A percentile compares a stretch with the other conserved stretches of the same genome.
These are phyloP conservation scores for Cystobasidium tubakii DNA, from an alignment of 768 basidiomycete genomes.

Conservation along the genomic window DNA sequence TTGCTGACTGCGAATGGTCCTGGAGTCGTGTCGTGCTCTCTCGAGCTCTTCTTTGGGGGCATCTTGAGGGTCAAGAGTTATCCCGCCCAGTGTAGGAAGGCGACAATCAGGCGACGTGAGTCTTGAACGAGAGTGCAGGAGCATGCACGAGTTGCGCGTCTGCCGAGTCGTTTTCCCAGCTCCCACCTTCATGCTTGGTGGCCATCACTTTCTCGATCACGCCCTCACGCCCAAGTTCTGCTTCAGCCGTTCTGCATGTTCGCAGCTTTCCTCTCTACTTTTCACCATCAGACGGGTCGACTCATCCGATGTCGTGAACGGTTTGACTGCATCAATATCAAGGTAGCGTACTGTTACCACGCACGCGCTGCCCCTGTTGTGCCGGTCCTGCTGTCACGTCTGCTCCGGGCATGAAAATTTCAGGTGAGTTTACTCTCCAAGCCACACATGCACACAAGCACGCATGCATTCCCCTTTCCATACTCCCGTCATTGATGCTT, in stretches of 20 bases:
- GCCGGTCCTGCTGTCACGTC: neutral
- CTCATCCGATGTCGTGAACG: too few species aligned
- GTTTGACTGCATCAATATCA: neutral
- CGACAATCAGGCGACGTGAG: neutral
- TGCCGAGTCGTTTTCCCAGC: too few species aligned
- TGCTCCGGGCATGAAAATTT: constrained; percentile 6
- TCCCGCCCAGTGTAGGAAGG: neutral
- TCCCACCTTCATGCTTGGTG: too few species aligned
- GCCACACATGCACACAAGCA: too few species aligned
- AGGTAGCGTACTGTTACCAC: neutral
- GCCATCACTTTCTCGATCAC: too few species aligned
- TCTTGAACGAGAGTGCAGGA: too few species aligned
- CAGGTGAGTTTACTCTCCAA: neutral
- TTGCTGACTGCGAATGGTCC: constrained; percentile 6
- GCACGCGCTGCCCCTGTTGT: neutral
- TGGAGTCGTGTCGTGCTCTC: constrained; percentile 9
- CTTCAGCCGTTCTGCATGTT: too few species aligned
- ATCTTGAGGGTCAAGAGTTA: neutral
- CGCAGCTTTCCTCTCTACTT: too few species aligned
- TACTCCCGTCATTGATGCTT: constrained; percentile 33
- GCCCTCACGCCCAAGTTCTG: too few species aligned
- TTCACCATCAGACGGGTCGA: too few species aligned
- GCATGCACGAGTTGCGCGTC: too few species aligned
- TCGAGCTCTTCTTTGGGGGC: constrained; percentile 10
- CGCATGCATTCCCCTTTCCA: constrained; percentile 26